Percentiles rank a stretch among this genome's conserved stretches.
phyloP scores from a whole-genome alignment of 305 asterid genomes.

The Plantago lanceolata region DNA sequence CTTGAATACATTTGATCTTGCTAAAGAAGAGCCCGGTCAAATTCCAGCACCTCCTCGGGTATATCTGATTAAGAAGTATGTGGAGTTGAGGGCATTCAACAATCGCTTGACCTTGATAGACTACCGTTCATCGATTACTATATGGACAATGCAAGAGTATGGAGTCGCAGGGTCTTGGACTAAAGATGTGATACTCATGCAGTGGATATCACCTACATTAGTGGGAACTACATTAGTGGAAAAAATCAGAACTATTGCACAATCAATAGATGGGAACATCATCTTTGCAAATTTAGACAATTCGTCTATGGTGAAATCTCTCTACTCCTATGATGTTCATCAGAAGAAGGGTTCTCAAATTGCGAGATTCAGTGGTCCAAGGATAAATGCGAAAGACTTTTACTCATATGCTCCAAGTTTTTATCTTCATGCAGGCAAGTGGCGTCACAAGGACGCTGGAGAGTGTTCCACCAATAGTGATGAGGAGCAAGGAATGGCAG shows the following conservation, averaged over 20 bases:
- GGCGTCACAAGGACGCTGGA: no score
- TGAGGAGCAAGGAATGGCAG: no score
- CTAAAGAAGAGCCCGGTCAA: not conserved
- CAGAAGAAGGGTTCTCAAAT: not conserved
- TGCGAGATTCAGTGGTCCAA: no score
- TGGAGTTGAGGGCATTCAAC: not conserved
- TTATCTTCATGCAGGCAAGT: no score
- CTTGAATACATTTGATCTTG: not conserved
- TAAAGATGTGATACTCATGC: not conserved
- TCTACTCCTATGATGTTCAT: not conserved
- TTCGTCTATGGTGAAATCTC: no score
- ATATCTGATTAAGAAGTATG: not conserved
- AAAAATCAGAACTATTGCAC: not conserved
- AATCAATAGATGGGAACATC: not conserved
- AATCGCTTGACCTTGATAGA: not conserved
- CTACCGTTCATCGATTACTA: not conserved
- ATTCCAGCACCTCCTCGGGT: not conserved
- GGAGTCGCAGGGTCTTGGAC: not conserved
- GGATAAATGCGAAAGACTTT: no score
- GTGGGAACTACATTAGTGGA: no score
- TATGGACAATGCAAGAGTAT: not conserved
- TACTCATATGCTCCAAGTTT: no score
- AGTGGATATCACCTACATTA: not conserved
- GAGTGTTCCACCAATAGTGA: no score
- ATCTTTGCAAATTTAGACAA: not conserved